Conservation (phyloP, 169 alveolate species). For the Babesia divergens region DNA sequence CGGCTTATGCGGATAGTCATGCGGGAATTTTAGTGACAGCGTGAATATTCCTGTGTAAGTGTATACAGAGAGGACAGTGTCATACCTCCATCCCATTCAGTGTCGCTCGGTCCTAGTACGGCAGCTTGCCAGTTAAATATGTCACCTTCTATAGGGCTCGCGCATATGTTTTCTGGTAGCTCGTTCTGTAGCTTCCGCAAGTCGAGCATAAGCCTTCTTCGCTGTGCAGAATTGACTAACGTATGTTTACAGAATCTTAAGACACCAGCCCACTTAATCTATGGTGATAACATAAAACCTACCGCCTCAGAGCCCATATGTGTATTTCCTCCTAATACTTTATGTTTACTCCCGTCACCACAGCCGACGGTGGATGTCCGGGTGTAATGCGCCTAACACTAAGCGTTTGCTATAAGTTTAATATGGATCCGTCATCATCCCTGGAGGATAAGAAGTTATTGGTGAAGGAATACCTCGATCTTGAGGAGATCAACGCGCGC, state of each 20-base stretch:
- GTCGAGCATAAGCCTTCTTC: constrained; percentile 88
- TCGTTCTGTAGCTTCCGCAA: constrained; percentile 89
- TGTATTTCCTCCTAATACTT: no score
- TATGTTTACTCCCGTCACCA: neutral
- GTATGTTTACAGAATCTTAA: no score
- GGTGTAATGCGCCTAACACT: neutral
- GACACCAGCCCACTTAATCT: no score
- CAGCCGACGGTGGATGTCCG: neutral
- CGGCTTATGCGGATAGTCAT: constrained; percentile 89
- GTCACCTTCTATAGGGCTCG: constrained; percentile 93
- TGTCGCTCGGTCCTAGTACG: constrained; percentile 96
- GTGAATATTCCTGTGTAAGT: constrained; percentile 72
- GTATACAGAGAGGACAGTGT: no score
- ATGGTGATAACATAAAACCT: neutral
- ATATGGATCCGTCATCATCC: neutral
- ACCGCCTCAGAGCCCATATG: constrained; percentile 55
- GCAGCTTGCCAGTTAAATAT: constrained; percentile 95
- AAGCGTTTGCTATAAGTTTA: no score
- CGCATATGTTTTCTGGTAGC: constrained; percentile 90
- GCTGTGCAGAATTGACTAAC: constrained; percentile 12
- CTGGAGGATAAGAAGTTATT: constrained; percentile 68
- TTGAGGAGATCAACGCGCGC: constrained; percentile 81
- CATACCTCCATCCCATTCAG: constrained; percentile 98
- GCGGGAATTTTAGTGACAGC: constrained; percentile 85
- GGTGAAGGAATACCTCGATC: constrained; percentile 80